Evolutionary conservation across 2,329 filamentous ascomycete genomes (phyloP), one percentile per base, ranked within the genome.

Genomic region (Aspergillus pseudoterreus): DNA sequence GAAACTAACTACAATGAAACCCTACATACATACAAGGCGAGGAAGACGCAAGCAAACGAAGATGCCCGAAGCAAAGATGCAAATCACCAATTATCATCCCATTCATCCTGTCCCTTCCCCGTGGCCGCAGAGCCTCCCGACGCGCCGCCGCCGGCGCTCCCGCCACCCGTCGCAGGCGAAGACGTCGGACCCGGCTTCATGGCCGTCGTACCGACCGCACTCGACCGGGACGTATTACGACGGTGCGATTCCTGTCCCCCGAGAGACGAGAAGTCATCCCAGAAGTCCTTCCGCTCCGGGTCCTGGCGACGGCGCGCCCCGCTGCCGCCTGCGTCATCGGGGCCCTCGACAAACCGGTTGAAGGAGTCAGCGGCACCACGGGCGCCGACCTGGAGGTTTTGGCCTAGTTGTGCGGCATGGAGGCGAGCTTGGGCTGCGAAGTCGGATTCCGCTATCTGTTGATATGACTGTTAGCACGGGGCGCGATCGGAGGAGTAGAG

Each of bases 301-400:
- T 87, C 79, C 77, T 68, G 61, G 5, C 66, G 65, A 24, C 66
- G 64, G n/a, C 64, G 59, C 36, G 51, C 49, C 78, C 63, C 85
- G 78, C 47, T 83, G 63, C 30, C 63, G 30, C 19, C 50, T 70
- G 75, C 49, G 65, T 74, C 65, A 19, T 78, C 74, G 14, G 81
- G 80, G 3, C 88, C 90, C 67, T 97, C 94, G 47, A 97, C 91
- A 63, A 97, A 96, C 47, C 86, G 84, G 67, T 80, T 90, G 74
- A 97, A 87, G 38, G 85, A 82, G 6, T 94, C 88, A 49, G 90
- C 86, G 0, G 92, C 90, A 48, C 79, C 85, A 64, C 84, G 85
- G 24, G 88, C 86, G 12, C 88, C 86, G 10, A 75, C 71, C 63
- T 76, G 83, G 65, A 82, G 84, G 77, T 64, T 87, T 78, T 71